A percentile compares a stretch with the other conserved stretches of the same genome.
Conservation (phyloP, 164 flowering plant species). For the Piper betle region DNA sequence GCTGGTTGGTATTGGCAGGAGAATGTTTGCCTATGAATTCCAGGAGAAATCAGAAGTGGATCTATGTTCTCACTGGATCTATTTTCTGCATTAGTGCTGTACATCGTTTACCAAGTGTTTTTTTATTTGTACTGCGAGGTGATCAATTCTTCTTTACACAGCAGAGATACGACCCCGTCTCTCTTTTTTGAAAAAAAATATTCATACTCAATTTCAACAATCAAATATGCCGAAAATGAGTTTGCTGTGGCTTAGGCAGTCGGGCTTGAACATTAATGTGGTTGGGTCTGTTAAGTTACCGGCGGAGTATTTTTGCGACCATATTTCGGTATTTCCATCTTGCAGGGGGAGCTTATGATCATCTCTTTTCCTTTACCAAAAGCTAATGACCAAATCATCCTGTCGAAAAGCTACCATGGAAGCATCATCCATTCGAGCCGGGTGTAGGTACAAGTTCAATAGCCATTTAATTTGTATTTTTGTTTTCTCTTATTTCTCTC, state of each 20-base stretch:
- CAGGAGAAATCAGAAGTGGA: background rate
- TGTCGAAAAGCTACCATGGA: background rate
- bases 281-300: background rate
- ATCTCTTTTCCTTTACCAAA: background rate
- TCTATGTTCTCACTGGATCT: no score
- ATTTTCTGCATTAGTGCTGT: no score
- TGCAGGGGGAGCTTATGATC: no score
- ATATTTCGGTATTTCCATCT: background rate
- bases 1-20: background rate
- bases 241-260: background rate
- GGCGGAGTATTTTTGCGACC: background rate
- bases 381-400: background rate
- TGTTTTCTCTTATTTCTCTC: background rate
- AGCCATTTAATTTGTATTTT: background rate
- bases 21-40: background rate
- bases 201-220: background rate
- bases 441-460: background rate
- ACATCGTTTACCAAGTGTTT: no score
- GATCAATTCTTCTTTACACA: no score
- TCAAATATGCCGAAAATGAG: background rate
- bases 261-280: background rate
- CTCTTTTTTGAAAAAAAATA: no score
- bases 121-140: no score
- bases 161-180: no score
- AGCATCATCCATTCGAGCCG: background rate